phyloP scores from a whole-genome alignment of 257 asterid genomes.

The Cruciata laevipes region DNA sequence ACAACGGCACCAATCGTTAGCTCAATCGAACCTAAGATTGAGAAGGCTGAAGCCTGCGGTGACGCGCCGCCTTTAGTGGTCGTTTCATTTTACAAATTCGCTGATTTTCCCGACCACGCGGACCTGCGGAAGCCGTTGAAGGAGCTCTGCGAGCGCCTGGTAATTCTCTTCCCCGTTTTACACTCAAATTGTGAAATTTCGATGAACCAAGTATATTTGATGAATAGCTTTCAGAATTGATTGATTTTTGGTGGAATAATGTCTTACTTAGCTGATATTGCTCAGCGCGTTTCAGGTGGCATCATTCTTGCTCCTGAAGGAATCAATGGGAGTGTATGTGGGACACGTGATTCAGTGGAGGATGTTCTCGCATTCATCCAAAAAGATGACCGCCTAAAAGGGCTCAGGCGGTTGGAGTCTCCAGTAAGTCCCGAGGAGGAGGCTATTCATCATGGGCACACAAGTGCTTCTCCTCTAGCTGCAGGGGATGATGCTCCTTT shows the following conservation, averaged over 20 bases:
- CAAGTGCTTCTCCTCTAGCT: slow-evolving; percentile 80
- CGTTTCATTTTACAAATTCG: slow-evolving; percentile 79
- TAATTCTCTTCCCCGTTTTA: slow-evolving; percentile 15
- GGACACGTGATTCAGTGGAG: slow-evolving; percentile 62
- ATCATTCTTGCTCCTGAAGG: slow-evolving; percentile 98
- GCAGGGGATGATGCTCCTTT: slow-evolving; percentile 99
- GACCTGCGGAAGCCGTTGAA: slow-evolving; percentile 70
- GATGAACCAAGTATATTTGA: neutral
- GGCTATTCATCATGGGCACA: slow-evolving; percentile 93
- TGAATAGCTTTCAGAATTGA: too few species aligned
- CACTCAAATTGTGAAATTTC: neutral
- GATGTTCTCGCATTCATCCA: slow-evolving; percentile 68
- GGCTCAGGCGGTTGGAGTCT: slow-evolving; percentile 72
- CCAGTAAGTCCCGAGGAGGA: slow-evolving; percentile 98
- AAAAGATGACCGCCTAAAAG: slow-evolving; percentile 59
- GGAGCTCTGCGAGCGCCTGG: slow-evolving; percentile 72
- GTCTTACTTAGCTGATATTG: slow-evolving; percentile 69
- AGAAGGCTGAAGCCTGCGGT: slow-evolving; percentile 5
- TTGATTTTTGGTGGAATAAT: slow-evolving; percentile 5
- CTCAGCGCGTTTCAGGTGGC: slow-evolving; percentile 98
- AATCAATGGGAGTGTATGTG: slow-evolving; percentile 93
- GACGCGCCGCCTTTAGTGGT: slow-evolving; percentile 47
- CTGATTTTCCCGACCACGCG: slow-evolving; percentile 72
- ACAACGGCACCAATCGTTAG: slow-evolving; percentile 8
- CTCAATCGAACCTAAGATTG: neutral